These are phyloP conservation scores for Globisporangium paroecandrum DNA, from an alignment of 352 stramenopile species.

Conservation along the genomic window DNA sequence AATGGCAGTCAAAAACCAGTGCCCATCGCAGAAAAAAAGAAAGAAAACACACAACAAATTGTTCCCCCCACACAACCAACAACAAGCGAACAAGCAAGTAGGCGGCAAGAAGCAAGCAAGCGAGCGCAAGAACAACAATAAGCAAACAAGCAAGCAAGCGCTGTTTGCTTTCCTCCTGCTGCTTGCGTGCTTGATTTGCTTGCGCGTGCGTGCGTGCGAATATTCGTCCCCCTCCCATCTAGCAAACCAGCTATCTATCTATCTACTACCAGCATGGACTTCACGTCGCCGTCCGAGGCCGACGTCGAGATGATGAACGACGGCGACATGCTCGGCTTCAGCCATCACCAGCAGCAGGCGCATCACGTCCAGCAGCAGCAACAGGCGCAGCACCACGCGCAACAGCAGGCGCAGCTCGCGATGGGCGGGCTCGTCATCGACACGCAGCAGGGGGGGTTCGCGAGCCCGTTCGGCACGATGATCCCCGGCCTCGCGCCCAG, in stretches of 20 bases:
- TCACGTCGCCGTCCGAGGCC: conserved; percentile 35
- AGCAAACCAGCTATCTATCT: not conserved
- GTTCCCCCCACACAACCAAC: conserved; percentile 2
- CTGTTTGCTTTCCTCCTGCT: not conserved
- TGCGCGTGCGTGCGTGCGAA: not conserved
- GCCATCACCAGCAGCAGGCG: conserved; percentile 19
- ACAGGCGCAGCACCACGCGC: conserved; percentile 17
- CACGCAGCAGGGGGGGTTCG: conserved; percentile 29
- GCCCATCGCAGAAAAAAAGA: not conserved
- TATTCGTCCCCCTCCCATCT: not conserved
- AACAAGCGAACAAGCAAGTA: conserved; percentile 4
- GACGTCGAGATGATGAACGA: conserved; percentile 82
- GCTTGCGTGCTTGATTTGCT: not conserved
- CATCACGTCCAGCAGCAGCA: conserved; percentile 18
- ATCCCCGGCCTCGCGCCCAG: conserved; percentile 32
- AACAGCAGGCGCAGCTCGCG: conserved; percentile 6
- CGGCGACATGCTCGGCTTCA: conserved; percentile 51
- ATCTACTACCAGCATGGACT: conserved; percentile 40
- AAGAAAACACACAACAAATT: not conserved
- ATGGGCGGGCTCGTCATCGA: conserved; percentile 19
- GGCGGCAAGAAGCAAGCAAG: conserved; percentile 1
- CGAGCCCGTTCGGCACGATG: conserved; percentile 54
- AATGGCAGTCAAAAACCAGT: not conserved
- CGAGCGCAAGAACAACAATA: not conserved
- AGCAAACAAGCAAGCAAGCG: not conserved